Evolutionary conservation across 345 rosid genomes (phyloP).

Genomic region (Melaleuca quinquenervia): DNA sequence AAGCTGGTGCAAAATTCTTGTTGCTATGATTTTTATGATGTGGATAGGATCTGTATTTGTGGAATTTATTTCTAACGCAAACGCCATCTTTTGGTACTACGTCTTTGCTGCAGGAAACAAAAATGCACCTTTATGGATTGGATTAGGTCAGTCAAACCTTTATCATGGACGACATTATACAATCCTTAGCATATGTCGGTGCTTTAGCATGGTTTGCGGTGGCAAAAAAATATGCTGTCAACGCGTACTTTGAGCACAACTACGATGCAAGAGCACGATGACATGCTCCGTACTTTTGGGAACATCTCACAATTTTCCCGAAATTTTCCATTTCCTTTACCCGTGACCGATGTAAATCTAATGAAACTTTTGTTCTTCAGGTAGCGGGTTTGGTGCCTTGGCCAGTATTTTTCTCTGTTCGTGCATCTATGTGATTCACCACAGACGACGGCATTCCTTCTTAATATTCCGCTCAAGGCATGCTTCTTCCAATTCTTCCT

Average conservation of each 20-base stretch:
- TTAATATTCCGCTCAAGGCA: conserved; percentile 13
- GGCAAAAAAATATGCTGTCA: not conserved
- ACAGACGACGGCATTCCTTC: conserved; percentile 7
- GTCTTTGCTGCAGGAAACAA: conserved; percentile 10
- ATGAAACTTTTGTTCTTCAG: not conserved
- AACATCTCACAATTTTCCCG: not conserved
- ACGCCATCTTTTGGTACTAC: not conserved
- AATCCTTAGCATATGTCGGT: not conserved
- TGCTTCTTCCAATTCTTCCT: conserved; percentile 4
- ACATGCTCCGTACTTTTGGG: not conserved
- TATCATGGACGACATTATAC: not conserved
- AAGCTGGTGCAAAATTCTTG: not conserved
- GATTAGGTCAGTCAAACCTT: conserved; percentile 16
- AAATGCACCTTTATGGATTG: conserved; percentile 1
- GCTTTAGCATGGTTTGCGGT: not conserved
- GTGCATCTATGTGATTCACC: conserved; percentile 1
- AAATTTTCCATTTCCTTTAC: not conserved
- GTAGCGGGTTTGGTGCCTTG: conserved; percentile 27
- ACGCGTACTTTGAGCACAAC: not conserved
- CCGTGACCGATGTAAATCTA: not conserved
- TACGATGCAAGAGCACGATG: not conserved
- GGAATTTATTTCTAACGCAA: not conserved
- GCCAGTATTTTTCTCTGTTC: conserved; percentile 3
- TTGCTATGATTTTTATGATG: not conserved
- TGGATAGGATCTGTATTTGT: not conserved